Base-by-base conservation (phyloP, 768 basidiomycete genomes). In the Mrakia hoshinonis region DNA sequence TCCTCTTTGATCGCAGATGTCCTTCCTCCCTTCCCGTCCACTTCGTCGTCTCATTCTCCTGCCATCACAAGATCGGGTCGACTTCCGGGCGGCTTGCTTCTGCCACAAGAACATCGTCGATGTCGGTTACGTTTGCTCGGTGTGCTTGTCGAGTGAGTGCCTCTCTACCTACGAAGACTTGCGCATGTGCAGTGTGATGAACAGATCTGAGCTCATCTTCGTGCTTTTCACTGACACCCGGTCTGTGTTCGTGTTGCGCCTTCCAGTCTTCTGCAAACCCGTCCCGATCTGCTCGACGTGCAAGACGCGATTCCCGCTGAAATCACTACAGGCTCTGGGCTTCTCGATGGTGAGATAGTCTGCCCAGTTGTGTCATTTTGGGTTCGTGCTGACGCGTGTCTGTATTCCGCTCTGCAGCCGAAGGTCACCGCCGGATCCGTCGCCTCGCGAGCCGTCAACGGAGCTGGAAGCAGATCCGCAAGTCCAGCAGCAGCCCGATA, bases 41-140 rank as follows among this genome's bases (percentile, higher is more conserved):
- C 85, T 95, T 66, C 87, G 93, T 54, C 85, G 85, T 76, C 82
- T 87, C 60, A 83, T 98, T 46, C 86, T 89, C 0, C 87, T 91
- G 26, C 95, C 95, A 1, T 91, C 91, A 7, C 92, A 96, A 80
- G 94, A 98, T 78, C 89, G 87, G 77, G 89, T 98, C 72, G 96
- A 98, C 79, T 95, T 98, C 77, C 86, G 96, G 38, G 96, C 96
- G 0, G 95, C 94, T 10, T 98, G 95, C 78, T 98, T 99, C 82
- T 99, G 96, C 81, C 96, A 98, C 81, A 96, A 97, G 79, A 88
- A 89, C 67, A 95, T 96, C 61, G 86, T 98, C 49, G 95, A 98
- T 78, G 85, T 98, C 67, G 96, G 93, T 68, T 99, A 93, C 75
- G 93, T 99, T 26, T 99, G 96, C 79, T 95, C 92, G n/a, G 93